Conservation (phyloP, 129 eudicot species). For the Centrapalus pauciflorus region DNA sequence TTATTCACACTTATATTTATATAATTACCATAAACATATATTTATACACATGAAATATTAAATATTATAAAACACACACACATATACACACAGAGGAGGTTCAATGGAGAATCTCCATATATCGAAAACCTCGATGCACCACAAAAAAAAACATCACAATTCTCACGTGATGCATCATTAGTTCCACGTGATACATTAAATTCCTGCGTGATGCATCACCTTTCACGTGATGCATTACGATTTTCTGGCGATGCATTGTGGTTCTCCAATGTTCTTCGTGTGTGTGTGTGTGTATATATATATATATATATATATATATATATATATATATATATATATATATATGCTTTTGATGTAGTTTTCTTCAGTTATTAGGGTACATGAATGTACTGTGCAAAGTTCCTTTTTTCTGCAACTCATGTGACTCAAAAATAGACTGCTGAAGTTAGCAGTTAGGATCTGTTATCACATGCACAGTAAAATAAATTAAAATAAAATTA, state of each 20-base stretch:
- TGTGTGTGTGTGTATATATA: too few species aligned
- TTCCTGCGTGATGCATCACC: too few species aligned
- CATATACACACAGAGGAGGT: neutral
- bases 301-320: neutral
- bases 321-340: neutral
- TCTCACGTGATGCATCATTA: too few species aligned
- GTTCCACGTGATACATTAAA: too few species aligned
- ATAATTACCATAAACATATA: neutral
- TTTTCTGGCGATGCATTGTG: too few species aligned
- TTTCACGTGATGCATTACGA: too few species aligned
- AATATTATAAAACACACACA: neutral
- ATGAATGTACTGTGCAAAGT: slow-evolving; percentile 7
- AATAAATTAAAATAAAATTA: neutral
- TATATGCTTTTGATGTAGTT: neutral
- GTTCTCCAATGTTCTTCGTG: too few species aligned
- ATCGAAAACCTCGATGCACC: too few species aligned
- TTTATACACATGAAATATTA: neutral
- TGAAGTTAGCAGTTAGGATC: slow-evolving; percentile 2
- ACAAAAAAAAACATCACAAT: too few species aligned
- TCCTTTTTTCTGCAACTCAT: slow-evolving; percentile 4
- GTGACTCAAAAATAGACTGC: slow-evolving; percentile 25
- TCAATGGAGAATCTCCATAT: neutral
- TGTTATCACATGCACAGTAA: neutral
- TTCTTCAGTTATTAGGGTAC: neutral
- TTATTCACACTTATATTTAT: neutral